Base-by-base conservation (phyloP, 2,329 filamentous ascomycete species). In the Diaporthe vexans region DNA sequence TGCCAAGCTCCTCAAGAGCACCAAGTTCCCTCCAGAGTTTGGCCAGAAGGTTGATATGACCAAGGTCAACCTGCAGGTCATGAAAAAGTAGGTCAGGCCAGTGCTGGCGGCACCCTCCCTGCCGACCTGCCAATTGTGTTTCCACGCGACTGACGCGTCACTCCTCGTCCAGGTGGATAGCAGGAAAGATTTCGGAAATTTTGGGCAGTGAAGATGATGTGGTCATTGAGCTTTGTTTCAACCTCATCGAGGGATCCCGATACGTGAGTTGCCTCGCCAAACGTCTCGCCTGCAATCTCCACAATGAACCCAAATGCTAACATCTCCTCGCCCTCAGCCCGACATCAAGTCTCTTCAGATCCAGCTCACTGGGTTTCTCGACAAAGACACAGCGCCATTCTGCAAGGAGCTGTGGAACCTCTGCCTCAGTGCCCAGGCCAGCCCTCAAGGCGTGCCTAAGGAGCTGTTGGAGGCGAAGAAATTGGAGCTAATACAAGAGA, bases 401-500 rank as follows among this genome's bases (percentile, higher is more conserved):
- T 98, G 96, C 83, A 96, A 97, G 81, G 94, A 98, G 76, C 85
- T 99, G 17, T 99, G 97, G 97, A 94, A 92, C 74, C 86, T 99
- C 24, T 94, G 96, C 79, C 85, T 99, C 59, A 98, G 95, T 82
- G 97, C 95, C 13, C 97, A 99, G 83, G 87, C 90, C 54, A 98
- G 93, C 82, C 92, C 95, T 0, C 94, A 97, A 81, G 97, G 97
- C 72, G 95, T 99, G 17, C 96, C 97, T 0, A 96, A 97, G 83
- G 95, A 98, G 83, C 88, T 99, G 56, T 86, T 99, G 3, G 97
- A 99, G 82, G 95, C 96, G 0, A 99, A 99, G 88, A 99, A 98
- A 85, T 86, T 94, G 58, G 97, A 99, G 84, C 87, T 99, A 63
- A 94, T 97, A 76, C 95, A 98, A 84, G 95, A 98, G 84, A 97